These are phyloP conservation scores for Fusarium sp. DNA, from an alignment of 2,329 filamentous ascomycete genomes.

Conservation along the genomic window DNA sequence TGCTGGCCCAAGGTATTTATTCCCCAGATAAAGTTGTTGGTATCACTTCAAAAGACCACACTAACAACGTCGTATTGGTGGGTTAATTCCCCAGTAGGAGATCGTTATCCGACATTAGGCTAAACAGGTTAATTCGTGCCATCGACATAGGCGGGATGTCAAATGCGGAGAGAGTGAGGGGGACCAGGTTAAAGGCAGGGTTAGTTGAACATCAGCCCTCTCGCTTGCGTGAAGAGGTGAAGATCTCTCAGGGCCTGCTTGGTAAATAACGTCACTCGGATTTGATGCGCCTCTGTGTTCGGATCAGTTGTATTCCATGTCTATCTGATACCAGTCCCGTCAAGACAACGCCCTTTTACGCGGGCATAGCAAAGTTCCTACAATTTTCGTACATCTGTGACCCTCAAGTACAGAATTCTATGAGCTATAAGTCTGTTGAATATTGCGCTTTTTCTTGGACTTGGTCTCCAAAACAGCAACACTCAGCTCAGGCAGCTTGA, in stretches of 20 bases:
- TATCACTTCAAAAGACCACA: too few species aligned
- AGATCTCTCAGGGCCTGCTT: too few species aligned
- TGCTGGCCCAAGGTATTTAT: too few species aligned
- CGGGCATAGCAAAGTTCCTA: not conserved
- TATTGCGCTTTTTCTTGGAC: conserved; percentile 13
- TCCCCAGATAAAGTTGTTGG: too few species aligned
- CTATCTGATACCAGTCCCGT: too few species aligned
- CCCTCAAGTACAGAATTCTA: not conserved
- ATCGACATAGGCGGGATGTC: not conserved
- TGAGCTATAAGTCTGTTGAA: conserved; percentile 10
- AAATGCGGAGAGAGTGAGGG: not conserved
- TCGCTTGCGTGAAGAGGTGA: too few species aligned
- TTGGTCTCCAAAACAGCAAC: conserved; percentile 69
- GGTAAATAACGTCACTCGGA: too few species aligned
- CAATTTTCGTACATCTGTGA: not conserved
- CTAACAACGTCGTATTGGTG: not conserved
- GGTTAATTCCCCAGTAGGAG: not conserved
- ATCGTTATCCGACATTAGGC: conserved; percentile 1
- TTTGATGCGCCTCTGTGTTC: too few species aligned
- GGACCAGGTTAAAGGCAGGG: not conserved
- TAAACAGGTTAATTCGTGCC: not conserved
- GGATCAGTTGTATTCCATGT: too few species aligned
- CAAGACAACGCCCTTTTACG: too few species aligned
- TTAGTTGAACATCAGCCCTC: too few species aligned
- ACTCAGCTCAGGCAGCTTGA: conserved; percentile 68